phyloP scores from a whole-genome alignment of 1,284 basidiomycete species.

The Coriolopsis trogii region DNA sequence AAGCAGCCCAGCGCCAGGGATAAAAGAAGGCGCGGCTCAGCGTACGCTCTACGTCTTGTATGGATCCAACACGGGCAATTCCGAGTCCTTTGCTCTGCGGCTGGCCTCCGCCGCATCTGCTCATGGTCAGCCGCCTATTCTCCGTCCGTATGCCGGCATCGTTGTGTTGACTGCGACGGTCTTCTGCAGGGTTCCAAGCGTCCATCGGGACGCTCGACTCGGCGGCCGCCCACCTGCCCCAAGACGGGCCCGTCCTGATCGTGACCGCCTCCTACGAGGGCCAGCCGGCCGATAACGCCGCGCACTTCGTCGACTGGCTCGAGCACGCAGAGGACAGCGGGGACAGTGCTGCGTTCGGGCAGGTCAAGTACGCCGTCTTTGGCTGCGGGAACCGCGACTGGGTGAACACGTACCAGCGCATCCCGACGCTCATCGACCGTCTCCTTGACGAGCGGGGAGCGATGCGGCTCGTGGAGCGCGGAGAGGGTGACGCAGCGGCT shows the following conservation, averaged over 20 bases:
- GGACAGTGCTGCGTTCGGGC: no score
- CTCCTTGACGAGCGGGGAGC: conserved; percentile 42
- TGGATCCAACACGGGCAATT: conserved; percentile 54
- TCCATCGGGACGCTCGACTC: conserved; percentile 47
- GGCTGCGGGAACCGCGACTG: conserved; percentile 59
- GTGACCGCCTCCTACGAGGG: conserved; percentile 56
- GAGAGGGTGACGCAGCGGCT: conserved; percentile 46
- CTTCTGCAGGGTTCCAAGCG: conserved; percentile 45
- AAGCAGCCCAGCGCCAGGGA: no score
- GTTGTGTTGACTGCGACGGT: no score
- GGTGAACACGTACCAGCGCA: conserved; percentile 52
- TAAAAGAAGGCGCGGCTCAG: no score
- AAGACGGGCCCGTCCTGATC: conserved; percentile 49
- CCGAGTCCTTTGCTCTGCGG: conserved; percentile 51
- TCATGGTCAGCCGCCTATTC: no score
- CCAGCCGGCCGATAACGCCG: conserved; percentile 52
- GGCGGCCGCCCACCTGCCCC: conserved; percentile 41
- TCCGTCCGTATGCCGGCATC: no score
- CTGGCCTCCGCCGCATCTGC: conserved; percentile 42
- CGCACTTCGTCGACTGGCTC: conserved; percentile 47
- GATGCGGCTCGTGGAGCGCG: conserved; percentile 42
- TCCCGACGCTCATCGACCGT: conserved; percentile 48
- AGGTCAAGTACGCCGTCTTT: conserved; percentile 51
- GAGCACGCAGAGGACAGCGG: conserved; percentile 31
- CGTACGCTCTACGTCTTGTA: conserved; percentile 46